phyloP scores from a whole-genome alignment of 108 stramenopile species.

The Pseudonitzschia pungens region DNA sequence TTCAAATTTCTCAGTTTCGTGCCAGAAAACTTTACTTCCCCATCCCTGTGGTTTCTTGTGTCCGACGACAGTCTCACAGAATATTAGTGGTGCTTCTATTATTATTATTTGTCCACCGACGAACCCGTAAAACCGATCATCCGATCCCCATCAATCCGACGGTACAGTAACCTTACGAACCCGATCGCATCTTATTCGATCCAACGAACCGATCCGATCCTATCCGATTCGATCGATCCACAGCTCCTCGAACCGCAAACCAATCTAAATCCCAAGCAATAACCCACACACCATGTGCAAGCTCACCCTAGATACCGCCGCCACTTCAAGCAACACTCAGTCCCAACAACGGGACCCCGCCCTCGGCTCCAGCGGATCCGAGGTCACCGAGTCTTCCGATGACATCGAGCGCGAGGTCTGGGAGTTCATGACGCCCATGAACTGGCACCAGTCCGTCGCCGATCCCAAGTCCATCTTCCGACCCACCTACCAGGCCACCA shows the following conservation, averaged over 20 bases:
- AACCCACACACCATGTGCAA: neutral
- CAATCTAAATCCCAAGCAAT: neutral
- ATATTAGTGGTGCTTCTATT: no score
- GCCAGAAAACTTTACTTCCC: no score
- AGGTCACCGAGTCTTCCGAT: neutral
- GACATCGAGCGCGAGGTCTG: constrained; percentile 33
- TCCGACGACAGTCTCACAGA: no score
- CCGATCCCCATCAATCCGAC: no score
- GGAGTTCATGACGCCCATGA: constrained; percentile 30
- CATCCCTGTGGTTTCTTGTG: no score
- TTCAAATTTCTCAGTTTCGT: no score
- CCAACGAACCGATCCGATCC: no score
- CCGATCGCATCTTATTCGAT: no score
- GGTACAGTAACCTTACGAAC: no score
- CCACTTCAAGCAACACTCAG: neutral
- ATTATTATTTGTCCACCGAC: no score
- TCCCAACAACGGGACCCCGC: neutral
- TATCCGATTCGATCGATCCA: no score
- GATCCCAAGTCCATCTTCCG: constrained; percentile 35
- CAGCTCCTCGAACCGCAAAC: neutral
- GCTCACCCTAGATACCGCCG: neutral
- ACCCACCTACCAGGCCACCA: constrained; percentile 42
- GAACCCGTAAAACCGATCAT: no score
- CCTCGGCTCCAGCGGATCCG: neutral
- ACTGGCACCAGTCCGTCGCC: constrained; percentile 42